Evolutionary conservation across 371 early-diverging fungal species (phyloP), one percentile per base, ranked within the genome.

Genomic region (Umbelopsis sp.): DNA sequence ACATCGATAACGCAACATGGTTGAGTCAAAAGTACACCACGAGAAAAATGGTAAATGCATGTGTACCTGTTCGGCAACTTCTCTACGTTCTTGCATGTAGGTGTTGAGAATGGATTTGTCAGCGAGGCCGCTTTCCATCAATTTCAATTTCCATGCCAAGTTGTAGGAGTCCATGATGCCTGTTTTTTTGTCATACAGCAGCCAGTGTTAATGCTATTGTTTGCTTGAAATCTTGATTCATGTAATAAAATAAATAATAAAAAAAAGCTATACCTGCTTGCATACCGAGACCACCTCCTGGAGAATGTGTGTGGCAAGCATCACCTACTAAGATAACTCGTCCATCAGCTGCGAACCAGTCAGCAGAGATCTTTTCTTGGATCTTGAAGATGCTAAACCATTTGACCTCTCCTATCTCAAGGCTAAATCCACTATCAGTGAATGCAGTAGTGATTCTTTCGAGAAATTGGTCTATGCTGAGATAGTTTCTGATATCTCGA

Each of bases 101-200:
- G 66, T 65, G 22, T 65, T 44, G n/a, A 65, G n/a, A n/a, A 65
- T 65, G n/a, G 51, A 35, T 25, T 12, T 4, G 32, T 65, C 46
- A 0, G 66, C 66, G n/a, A 51, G 25, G 8, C 50, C 48, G 3
- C 25, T 48, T 20, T 65, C 48, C 18, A 50, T 32, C 4, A 65
- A 24, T n/a, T 65, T 46, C 37, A 65, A 14, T 46, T 65, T 65
- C 66, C 66, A 65, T 0, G 66, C 45, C 22, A 65, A 29, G 38
- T 65, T 65, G 66, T 22, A 51, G n/a, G 51, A 20, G 48, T 65
- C 66, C 37, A 50, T 65, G 32, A 65, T 48, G 32, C 48, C 64
- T 38, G 18, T 4, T 0, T 16, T 0, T 16, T 5, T 16, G 6
- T 16, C 48, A 48, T 12, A 10, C 11, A n/a, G 48, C 48, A 48